Evolutionary conservation across 495 filamentous ascomycete genomes (phyloP), one percentile per base, ranked within the genome.

Genomic region (Xylaria scruposa): DNA sequence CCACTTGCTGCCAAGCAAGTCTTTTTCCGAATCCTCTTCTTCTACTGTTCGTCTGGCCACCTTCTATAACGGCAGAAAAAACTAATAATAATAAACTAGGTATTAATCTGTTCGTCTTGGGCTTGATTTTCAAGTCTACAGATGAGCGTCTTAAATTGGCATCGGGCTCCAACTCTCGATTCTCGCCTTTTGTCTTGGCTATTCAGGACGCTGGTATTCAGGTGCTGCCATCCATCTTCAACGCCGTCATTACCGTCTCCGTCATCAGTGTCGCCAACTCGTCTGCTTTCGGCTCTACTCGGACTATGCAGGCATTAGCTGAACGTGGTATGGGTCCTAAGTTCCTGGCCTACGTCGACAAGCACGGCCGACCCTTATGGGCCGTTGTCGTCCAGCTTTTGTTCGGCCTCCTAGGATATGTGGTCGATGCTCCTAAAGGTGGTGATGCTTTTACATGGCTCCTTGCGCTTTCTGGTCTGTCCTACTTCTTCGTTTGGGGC

Each of bases 1-100:
- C 94, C 94, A 62, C 86, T 87, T 70, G 94, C 94, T 6, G 91
- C 91, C 12, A 91, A 91, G 54, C 89, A 93, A 68, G 93, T 93
- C 67, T 95, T 97, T 81, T 95, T 92, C 85, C 92, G 94, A 63
- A 93, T 97, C 77, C 78, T 91, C 67, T 88, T 97, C 83, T 97
- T 97, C 85, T 97, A 97, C 81, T n/a, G n/a, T n/a, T n/a, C n/a
- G n/a, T n/a, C n/a, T n/a, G n/a, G n/a, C n/a, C n/a, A n/a, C n/a
- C n/a, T n/a, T n/a, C n/a, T n/a, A n/a, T n/a, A n/a, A n/a, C n/a
- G n/a, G n/a, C n/a, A n/a, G n/a, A n/a, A n/a, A n/a, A n/a, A n/a
- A n/a, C n/a, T n/a, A n/a, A n/a, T n/a, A n/a, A n/a, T n/a, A n/a
- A n/a, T n/a, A n/a, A n/a, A n/a, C n/a, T n/a, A n/a, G 81, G 91